phyloP scores from a whole-genome alignment of 2,329 filamentous ascomycete species.

The Akanthomyces uredinophilus region DNA sequence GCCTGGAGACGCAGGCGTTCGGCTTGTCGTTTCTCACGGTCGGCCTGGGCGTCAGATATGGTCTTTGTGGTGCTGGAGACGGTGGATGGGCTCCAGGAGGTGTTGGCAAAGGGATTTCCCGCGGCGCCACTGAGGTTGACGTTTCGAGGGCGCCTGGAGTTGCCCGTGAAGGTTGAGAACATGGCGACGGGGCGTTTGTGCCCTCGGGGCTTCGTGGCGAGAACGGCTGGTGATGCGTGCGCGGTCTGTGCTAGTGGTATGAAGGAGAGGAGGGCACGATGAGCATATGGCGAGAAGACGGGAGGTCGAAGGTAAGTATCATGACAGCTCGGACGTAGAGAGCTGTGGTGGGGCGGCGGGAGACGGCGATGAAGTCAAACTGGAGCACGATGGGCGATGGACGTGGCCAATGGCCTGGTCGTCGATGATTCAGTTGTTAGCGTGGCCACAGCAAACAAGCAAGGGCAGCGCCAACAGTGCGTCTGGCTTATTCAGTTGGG shows the following conservation, averaged over 20 bases:
- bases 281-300: not conserved
- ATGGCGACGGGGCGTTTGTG: slow-evolving; percentile 42
- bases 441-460: too few relatives aligned
- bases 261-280: not conserved
- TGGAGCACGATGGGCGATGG: not conserved
- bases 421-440: too few relatives aligned
- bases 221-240: not conserved
- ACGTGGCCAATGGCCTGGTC: too few relatives aligned
- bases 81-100: slow-evolving; percentile 50
- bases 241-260: not conserved
- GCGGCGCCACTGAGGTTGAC: slow-evolving; percentile 89
- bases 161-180: slow-evolving; percentile 91
- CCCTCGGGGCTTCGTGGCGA: slow-evolving; percentile 2
- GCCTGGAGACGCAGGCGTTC: slow-evolving; percentile 75
- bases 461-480: not conserved
- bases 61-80: slow-evolving; percentile 67
- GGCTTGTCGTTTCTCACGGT: slow-evolving; percentile 72
- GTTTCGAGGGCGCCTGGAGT: slow-evolving; percentile 76
- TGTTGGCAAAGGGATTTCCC: slow-evolving; percentile 71
- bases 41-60: slow-evolving; percentile 80
- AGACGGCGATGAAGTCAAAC: slow-evolving; percentile 4
- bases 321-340: not conserved
- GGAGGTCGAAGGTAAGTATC: not conserved
- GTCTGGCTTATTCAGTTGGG: too few relatives aligned
- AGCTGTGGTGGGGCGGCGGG: slow-evolving; percentile 12